Percentiles rank a stretch among this genome's conserved stretches.
Evolutionary conservation across 176 grass and related monocot genomes (phyloP).

Genomic region (Chloris gayana): DNA sequence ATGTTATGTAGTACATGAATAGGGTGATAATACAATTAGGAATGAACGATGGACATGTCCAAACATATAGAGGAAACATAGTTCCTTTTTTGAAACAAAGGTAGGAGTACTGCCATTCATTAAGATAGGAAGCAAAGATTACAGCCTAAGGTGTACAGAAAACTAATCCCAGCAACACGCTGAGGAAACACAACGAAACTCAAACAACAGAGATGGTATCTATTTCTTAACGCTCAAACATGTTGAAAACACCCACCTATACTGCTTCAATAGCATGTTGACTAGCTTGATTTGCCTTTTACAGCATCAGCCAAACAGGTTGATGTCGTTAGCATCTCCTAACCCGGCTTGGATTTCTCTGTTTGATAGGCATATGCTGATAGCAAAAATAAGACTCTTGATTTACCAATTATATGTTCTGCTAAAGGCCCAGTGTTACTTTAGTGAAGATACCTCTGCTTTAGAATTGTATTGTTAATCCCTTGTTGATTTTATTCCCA

Average conservation of each 20-base stretch:
- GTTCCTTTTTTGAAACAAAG: no score
- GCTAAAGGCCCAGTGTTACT: neutral
- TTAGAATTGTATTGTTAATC: neutral
- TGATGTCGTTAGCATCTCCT: neutral
- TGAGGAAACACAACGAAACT: no score
- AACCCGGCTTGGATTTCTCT: neutral
- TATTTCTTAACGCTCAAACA: neutral
- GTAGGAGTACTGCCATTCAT: no score
- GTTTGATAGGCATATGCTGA: neutral
- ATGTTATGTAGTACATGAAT: constrained; percentile 22
- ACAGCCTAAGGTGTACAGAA: no score
- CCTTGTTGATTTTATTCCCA: neutral
- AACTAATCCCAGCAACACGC: no score
- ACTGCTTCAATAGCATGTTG: constrained; percentile 6
- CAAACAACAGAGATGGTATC: no score
- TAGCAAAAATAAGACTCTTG: neutral
- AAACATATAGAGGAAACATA: constrained; percentile 3
- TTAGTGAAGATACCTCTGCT: neutral
- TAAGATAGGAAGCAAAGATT: no score
- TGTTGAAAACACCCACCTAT: neutral
- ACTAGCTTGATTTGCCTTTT: neutral
- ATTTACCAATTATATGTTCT: neutral
- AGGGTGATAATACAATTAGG: constrained; percentile 11
- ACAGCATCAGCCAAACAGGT: neutral
- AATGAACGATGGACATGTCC: neutral